Evolutionary conservation across 805 yeast genomes (phyloP), one percentile per base, ranked within the genome.

Genomic region (Debaryomyces castellii): DNA sequence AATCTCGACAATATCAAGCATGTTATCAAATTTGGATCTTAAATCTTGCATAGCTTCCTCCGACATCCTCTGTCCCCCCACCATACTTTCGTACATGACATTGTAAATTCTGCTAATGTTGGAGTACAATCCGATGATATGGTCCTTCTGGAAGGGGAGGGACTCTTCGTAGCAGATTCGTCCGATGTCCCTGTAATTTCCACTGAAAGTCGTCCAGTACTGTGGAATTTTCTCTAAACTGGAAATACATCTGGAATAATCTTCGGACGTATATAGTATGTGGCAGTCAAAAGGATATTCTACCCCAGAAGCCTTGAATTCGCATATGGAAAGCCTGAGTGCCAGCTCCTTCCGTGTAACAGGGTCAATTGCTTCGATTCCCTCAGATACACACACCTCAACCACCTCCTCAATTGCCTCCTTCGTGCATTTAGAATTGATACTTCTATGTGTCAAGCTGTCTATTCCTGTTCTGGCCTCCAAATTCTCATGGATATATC

Each of bases 121-220:
- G 12, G 69, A 40, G 51, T 77, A 81, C 30, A 79, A 52, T 10
- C 63, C 57, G 40, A 80, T 47, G 0, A 81, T 67, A 44, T 76
- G 80, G 27, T 77, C 78, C 51, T 78, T 79, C 46, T 78, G 80
- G 52, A 58, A 77, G 0, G 83, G 83, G 1, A 76, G 50, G 0
- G 80, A 66, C 39, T 77, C 75, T 45, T 78, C 81, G 49, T 64
- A 62, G 53, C 90, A 85, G 0, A 83, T 64, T 2, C 71, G 68
- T 2, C 78, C 68, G 3, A 84, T 64, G 25, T 77, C 73, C 39
- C 82, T 71, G 58, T 78, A 83, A 54, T 83, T 78, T 0, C 89
- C 89, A 50, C 82, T 82, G 55, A 77, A 85, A 0, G 85, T 81
- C 0, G 90, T 83, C 92, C 92, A 85, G 76, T 84, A 80, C 52